A percentile compares a stretch with the other conserved stretches of the same genome.
These are phyloP conservation scores for Mortierella sp. DNA, from an alignment of 371 early-diverging fungal genomes.

Conservation along the genomic window DNA sequence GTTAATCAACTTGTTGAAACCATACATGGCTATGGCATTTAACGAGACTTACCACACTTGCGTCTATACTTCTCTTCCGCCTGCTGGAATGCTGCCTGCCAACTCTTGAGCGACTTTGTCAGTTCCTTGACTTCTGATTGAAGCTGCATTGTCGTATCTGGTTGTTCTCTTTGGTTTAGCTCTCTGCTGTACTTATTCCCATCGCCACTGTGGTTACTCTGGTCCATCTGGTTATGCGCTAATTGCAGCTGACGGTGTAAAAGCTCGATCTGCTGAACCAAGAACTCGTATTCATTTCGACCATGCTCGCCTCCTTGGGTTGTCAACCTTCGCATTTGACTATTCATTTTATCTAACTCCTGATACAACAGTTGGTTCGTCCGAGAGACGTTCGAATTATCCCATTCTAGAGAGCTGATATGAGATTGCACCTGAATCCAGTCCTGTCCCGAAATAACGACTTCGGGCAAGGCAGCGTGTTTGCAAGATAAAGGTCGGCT, in stretches of 20 bases:
- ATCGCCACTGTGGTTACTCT: background rate
- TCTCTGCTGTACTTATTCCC: too few relatives aligned
- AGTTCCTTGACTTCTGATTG: conserved; percentile 46
- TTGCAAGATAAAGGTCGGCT: conserved; percentile 7
- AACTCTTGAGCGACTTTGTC: conserved; percentile 38
- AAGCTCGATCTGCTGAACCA: conserved; percentile 52
- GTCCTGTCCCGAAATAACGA: conserved; percentile 37
- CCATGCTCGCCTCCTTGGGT: conserved; percentile 28
- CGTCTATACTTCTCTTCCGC: conserved; percentile 47
- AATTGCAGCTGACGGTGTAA: conserved; percentile 51
- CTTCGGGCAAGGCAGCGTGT: background rate
- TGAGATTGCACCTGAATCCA: conserved; percentile 48
- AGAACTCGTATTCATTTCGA: conserved; percentile 46
- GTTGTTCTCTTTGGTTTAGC: background rate
- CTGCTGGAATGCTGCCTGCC: conserved; percentile 42
- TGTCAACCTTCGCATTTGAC: conserved; percentile 28
- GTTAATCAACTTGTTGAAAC: too few relatives aligned
- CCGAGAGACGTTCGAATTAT: conserved; percentile 28
- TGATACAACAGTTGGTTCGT: conserved; percentile 42
- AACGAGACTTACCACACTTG: conserved; percentile 44
- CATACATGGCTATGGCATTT: too few relatives aligned
- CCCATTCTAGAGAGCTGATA: conserved; percentile 37
- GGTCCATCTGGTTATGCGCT: conserved; percentile 18
- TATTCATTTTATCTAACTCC: conserved; percentile 45
- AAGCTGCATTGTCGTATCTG: conserved; percentile 28